A percentile compares a stretch with the other conserved stretches of the same genome.
These are phyloP conservation scores for Malus asiatica DNA, from an alignment of 306 rosid species.

Conservation along the genomic window DNA sequence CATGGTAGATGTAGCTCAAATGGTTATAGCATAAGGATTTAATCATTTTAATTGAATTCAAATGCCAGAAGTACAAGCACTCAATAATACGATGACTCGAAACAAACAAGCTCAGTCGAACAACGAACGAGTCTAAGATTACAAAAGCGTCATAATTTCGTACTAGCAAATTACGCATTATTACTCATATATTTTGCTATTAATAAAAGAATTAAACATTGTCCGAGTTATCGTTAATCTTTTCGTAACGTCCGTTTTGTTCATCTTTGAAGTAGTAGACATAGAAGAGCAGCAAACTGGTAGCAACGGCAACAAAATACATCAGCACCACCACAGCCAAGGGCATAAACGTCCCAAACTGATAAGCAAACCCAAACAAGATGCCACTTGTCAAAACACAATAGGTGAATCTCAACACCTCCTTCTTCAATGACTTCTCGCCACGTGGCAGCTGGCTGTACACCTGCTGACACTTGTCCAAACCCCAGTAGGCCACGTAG, in stretches of 20 bases:
- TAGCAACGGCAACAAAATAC: neutral
- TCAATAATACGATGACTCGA: too few species aligned
- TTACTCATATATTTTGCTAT: neutral
- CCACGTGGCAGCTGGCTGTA: neutral
- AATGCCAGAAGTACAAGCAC: neutral
- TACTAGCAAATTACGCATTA: too few species aligned
- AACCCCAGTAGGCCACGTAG: neutral
- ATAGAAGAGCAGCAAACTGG: constrained; percentile 9
- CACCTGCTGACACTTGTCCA: neutral
- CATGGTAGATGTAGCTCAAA: neutral
- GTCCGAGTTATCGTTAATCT: neutral
- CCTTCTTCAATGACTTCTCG: constrained; percentile 1
- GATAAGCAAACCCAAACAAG: constrained; percentile 5
- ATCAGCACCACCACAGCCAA: neutral
- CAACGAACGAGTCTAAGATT: rapidly evolving
- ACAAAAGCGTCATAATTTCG: rapidly evolving
- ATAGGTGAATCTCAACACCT: neutral
- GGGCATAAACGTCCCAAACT: neutral
- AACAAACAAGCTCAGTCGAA: too few species aligned
- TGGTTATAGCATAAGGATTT: too few species aligned
- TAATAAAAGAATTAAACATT: neutral
- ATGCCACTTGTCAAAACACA: constrained; percentile 11
- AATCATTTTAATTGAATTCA: too few species aligned
- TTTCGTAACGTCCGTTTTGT: neutral
- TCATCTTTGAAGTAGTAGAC: constrained; percentile 2